Evolutionary conservation across 2,329 filamentous ascomycete genomes (phyloP).

Genomic region (Sarocladium strictum): DNA sequence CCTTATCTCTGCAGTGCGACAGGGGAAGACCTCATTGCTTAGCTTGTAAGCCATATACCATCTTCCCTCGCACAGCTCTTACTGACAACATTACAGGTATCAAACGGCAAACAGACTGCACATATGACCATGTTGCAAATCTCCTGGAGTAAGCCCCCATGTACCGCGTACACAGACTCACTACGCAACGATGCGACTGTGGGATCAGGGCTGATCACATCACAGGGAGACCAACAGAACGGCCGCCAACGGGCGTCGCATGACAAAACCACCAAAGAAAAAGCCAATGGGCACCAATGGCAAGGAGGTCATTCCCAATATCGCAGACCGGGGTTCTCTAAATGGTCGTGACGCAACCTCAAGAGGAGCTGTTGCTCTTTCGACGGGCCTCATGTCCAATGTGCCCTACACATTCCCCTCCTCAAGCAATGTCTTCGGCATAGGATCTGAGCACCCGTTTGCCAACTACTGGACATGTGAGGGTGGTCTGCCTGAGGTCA

Average conservation of each 20-base stretch:
- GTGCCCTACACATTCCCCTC: constrained; percentile 65
- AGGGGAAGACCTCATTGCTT: constrained; percentile 63
- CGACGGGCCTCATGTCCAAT: constrained; percentile 61
- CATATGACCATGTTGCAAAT: constrained; percentile 71
- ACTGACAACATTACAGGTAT: constrained; percentile 47
- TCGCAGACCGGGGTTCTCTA: constrained; percentile 47
- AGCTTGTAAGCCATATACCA: constrained; percentile 46
- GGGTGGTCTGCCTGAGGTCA: constrained; percentile 68
- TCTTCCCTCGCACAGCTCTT: not conserved
- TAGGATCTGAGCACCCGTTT: constrained; percentile 72
- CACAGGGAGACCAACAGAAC: constrained; percentile 51
- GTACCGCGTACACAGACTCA: not conserved
- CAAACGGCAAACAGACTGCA: constrained; percentile 70
- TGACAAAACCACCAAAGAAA: constrained; percentile 53
- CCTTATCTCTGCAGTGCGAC: constrained; percentile 55
- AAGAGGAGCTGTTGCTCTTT: constrained; percentile 47
- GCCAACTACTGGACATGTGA: constrained; percentile 81
- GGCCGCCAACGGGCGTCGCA: constrained; percentile 45
- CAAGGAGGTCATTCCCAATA: constrained; percentile 43
- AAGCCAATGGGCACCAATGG: constrained; percentile 30
- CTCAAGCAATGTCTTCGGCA: constrained; percentile 74
- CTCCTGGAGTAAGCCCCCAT: constrained; percentile 58
- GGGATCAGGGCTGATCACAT: constrained; percentile 12
- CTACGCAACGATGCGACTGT: too few species aligned
- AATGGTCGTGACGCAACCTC: constrained; percentile 37